A percentile compares a stretch with the other conserved stretches of the same genome.
Evolutionary conservation across 202 grass and related monocot genomes (phyloP).

Genomic region (Cymbopogon flexuosus): DNA sequence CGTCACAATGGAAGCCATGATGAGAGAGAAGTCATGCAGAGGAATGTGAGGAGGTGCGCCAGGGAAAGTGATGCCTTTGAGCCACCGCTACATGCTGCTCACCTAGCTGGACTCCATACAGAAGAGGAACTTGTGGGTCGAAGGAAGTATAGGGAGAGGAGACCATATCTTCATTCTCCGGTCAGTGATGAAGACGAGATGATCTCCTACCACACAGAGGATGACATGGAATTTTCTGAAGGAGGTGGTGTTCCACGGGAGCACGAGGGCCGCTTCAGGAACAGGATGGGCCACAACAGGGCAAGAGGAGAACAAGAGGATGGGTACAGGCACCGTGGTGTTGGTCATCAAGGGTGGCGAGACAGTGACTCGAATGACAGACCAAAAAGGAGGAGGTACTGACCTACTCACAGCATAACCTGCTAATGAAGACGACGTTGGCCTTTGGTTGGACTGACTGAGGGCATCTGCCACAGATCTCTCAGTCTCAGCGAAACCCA

Average conservation of each 20-base stretch:
- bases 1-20: conserved; percentile 35
- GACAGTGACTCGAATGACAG: conserved; percentile 32
- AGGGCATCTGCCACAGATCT: neutral
- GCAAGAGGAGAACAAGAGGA: conserved; percentile 51
- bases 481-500: neutral
- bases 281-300: conserved; percentile 39
- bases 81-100: conserved; percentile 28
- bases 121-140: conserved; percentile 38
- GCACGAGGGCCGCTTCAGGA: conserved; percentile 36
- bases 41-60: conserved; percentile 40
- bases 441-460: conserved; percentile 18
- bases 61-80: conserved; percentile 38
- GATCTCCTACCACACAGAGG: conserved; percentile 34
- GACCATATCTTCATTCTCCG: conserved; percentile 27
- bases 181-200: conserved; percentile 32
- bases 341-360: conserved; percentile 42
- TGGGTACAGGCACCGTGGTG: conserved; percentile 32
- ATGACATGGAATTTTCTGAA: conserved; percentile 40
- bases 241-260: conserved; percentile 31
- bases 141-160: conserved; percentile 48
- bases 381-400: conserved; percentile 42
- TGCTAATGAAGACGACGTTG: neutral
- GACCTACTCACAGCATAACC: conserved; percentile 17
- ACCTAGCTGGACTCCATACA: conserved; percentile 35
- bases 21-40: conserved; percentile 42